Evolutionary conservation across 495 filamentous ascomycete genomes (phyloP).

Genomic region (Talaromyces borbonicus): DNA sequence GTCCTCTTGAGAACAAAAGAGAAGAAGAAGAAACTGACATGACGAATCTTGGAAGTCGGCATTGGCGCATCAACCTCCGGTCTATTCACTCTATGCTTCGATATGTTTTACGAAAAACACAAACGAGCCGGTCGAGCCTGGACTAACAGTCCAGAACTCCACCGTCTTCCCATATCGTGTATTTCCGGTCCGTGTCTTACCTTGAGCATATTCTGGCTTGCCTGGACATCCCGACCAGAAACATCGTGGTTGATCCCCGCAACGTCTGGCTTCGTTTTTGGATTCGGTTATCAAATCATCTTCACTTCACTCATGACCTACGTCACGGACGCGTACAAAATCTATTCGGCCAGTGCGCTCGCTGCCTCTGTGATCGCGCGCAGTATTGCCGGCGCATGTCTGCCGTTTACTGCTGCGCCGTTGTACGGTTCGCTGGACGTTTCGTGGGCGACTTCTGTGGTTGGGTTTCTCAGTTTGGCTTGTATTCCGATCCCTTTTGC

Average conservation of each 20-base stretch:
- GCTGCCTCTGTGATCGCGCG: slow-evolving; percentile 53
- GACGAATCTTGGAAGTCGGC: neutral
- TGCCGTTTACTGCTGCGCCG: slow-evolving; percentile 34
- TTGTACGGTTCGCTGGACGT: slow-evolving; percentile 32
- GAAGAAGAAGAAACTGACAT: too few relatives aligned
- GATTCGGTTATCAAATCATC: slow-evolving; percentile 54
- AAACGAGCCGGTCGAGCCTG: slow-evolving; percentile 26
- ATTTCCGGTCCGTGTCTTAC: slow-evolving; percentile 54
- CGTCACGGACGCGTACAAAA: slow-evolving; percentile 65
- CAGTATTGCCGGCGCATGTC: slow-evolving; percentile 49
- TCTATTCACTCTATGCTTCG: slow-evolving; percentile 42
- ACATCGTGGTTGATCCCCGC: slow-evolving; percentile 57
- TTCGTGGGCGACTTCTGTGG: slow-evolving; percentile 33
- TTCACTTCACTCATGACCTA: slow-evolving; percentile 68
- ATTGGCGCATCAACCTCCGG: slow-evolving; percentile 21
- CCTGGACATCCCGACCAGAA: slow-evolving; percentile 47
- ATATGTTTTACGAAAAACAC: slow-evolving; percentile 37
- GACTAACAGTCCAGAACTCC: slow-evolving; percentile 45
- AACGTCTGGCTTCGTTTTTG: slow-evolving; percentile 56
- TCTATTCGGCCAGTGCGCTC: slow-evolving; percentile 59
- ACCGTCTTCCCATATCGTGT: slow-evolving; percentile 58
- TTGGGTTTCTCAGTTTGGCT: slow-evolving; percentile 35
- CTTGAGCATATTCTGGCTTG: slow-evolving; percentile 61
- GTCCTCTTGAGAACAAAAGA: neutral
- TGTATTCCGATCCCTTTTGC: slow-evolving; percentile 33